Conservation (phyloP, 306 rosid species). For the Vicia sativa region DNA sequence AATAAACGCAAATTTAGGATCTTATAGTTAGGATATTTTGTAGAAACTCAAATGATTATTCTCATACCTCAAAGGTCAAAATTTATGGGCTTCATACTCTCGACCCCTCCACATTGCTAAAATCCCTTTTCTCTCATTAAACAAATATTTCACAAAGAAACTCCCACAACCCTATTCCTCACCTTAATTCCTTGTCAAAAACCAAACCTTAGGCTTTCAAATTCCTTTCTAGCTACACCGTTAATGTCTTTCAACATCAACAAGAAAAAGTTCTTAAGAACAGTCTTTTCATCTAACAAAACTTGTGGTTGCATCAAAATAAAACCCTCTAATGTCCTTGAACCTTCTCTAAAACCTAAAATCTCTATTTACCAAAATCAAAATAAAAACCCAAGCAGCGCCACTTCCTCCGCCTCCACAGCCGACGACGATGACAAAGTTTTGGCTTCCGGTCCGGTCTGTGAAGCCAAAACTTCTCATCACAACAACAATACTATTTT, state of each 20-base stretch:
- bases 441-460: constrained; percentile 40
- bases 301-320: constrained; percentile 42
- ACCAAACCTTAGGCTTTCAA: too few species aligned
- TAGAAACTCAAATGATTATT: background rate
- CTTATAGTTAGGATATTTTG: background rate
- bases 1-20: background rate
- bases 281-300: constrained; percentile 31
- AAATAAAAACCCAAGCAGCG: constrained; percentile 29
- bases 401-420: constrained; percentile 42
- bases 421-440: constrained; percentile 15
- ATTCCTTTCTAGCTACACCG: background rate
- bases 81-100: background rate
- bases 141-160: background rate
- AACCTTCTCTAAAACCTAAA: constrained; percentile 44
- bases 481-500: background rate
- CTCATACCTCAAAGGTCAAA: background rate
- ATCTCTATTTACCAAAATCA: background rate
- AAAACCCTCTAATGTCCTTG: constrained; percentile 40
- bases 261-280: constrained; percentile 37
- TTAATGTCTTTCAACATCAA: constrained; percentile 47
- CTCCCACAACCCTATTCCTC: background rate
- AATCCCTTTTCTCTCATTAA: constrained; percentile 6
- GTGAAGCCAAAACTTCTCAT: constrained; percentile 15
- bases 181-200: too few species aligned
- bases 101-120: background rate